Evolutionary conservation across 257 asterid species (phyloP).

Genomic region (Nicotiana tabacum): DNA sequence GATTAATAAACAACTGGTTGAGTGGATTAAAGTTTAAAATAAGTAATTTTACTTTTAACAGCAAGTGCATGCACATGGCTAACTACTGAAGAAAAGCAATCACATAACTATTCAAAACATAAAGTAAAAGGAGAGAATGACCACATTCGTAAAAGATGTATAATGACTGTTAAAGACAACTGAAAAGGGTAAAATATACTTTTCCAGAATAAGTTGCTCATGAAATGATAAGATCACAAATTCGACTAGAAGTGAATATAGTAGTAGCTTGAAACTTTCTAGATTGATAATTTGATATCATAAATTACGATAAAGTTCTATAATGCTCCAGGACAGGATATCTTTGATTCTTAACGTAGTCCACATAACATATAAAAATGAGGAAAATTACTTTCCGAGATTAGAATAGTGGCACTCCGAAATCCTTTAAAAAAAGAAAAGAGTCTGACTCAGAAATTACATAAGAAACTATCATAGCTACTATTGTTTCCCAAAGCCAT

Average conservation of each 20-base stretch:
- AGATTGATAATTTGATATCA: background rate
- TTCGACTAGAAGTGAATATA: background rate
- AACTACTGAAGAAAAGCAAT: background rate
- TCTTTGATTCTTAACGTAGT: background rate
- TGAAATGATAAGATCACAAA: background rate
- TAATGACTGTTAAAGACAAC: background rate
- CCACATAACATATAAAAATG: background rate
- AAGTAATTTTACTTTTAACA: background rate
- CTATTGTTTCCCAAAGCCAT: background rate
- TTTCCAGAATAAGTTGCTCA: background rate
- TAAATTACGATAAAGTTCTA: background rate
- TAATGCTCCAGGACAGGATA: background rate
- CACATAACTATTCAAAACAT: background rate
- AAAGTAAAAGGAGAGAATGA: background rate
- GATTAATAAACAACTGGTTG: too few relatives aligned
- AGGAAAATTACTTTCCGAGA: too few relatives aligned
- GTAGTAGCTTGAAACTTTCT: background rate
- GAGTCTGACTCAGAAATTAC: background rate
- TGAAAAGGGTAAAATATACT: background rate
- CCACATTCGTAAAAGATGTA: background rate
- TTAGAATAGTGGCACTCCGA: too few relatives aligned
- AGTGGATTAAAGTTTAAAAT: too few relatives aligned
- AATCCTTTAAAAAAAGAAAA: too few relatives aligned
- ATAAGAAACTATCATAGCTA: background rate
- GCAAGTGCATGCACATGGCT: background rate